Conservation (phyloP, 495 filamentous ascomycete genomes). For the Lophiostoma macrostomum region DNA sequence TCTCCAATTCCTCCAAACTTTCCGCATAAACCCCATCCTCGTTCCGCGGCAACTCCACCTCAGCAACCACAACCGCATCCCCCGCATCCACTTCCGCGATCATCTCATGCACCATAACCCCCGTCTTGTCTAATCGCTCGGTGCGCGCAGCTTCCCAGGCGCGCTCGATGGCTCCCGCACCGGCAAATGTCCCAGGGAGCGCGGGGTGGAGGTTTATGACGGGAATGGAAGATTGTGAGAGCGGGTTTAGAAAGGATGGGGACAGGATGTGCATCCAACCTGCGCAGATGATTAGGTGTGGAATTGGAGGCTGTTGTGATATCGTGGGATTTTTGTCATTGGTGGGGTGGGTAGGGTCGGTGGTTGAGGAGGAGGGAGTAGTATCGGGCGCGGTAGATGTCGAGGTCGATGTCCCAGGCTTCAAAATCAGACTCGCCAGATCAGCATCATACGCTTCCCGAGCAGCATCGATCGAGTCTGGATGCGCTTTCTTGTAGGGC, state of each 20-base stretch:
- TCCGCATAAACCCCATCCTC: too few relatives aligned
- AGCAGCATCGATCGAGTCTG: constrained; percentile 36
- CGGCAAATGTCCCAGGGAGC: constrained; percentile 72
- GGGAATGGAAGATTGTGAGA: constrained; percentile 56
- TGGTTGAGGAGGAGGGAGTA: constrained; percentile 57
- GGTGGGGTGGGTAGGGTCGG: too few relatives aligned
- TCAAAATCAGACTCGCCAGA: constrained; percentile 69
- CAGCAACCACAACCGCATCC: constrained; percentile 68
- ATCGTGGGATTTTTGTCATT: too few relatives aligned
- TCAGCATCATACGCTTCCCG: constrained; percentile 75
- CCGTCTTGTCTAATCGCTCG: constrained; percentile 72
- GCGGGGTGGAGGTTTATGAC: constrained; percentile 90
- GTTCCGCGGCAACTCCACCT: constrained; percentile 65
- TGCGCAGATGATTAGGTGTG: constrained; percentile 63
- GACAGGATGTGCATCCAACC: constrained; percentile 76
- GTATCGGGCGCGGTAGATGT: too few relatives aligned
- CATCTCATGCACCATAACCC: constrained; percentile 92
- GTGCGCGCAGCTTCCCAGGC: constrained; percentile 72
- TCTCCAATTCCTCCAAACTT: constrained; percentile 32
- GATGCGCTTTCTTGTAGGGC: constrained; percentile 51
- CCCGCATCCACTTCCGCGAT: constrained; percentile 83
- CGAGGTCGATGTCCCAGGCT: too few relatives aligned
- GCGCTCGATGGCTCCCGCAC: constrained; percentile 71
- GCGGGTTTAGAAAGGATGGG: constrained; percentile 60
- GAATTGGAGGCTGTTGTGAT: too few relatives aligned